Conservation (phyloP, 768 basidiomycete species). For the Daedaleopsis nitida region DNA sequence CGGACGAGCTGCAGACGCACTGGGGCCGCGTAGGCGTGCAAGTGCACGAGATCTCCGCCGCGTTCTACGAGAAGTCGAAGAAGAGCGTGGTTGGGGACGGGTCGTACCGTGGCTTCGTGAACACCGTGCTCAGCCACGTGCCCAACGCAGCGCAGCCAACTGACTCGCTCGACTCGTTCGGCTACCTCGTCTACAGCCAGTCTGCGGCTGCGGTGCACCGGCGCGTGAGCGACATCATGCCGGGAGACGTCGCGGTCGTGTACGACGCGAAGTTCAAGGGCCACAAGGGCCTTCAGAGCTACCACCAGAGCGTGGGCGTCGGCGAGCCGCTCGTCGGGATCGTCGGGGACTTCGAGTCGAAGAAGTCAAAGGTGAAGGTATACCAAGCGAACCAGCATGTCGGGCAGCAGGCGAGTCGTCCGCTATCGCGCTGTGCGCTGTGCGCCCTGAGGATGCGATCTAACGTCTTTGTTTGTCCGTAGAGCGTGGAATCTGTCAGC, state of each 20-base stretch:
- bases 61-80: slow-evolving; percentile 75
- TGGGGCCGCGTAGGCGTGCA: slow-evolving; percentile 78
- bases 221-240: slow-evolving; percentile 77
- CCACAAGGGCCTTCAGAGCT: slow-evolving; percentile 75
- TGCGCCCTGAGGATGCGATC: not conserved
- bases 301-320: slow-evolving; percentile 60
- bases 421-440: not conserved
- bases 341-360: slow-evolving; percentile 79
- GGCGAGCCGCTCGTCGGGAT: slow-evolving; percentile 69
- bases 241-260: slow-evolving; percentile 81
- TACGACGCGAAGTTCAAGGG: slow-evolving; percentile 79
- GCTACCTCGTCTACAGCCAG: slow-evolving; percentile 78
- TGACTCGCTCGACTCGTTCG: slow-evolving; percentile 50
- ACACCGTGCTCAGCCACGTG: slow-evolving; percentile 64
- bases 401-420: slow-evolving; percentile 67
- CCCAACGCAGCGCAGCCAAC: slow-evolving; percentile 54
- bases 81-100: slow-evolving; percentile 83
- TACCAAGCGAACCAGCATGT: slow-evolving; percentile 89
- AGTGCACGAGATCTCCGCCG: slow-evolving; percentile 68
- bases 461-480: slow-evolving; percentile 11
- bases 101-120: slow-evolving; percentile 77
- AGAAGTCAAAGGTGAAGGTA: slow-evolving; percentile 84
- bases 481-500: slow-evolving; percentile 76
- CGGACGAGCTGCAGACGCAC: slow-evolving; percentile 69
- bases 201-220: slow-evolving; percentile 65